phyloP scores from a whole-genome alignment of 768 basidiomycete species.

The Suillus subluteus region DNA sequence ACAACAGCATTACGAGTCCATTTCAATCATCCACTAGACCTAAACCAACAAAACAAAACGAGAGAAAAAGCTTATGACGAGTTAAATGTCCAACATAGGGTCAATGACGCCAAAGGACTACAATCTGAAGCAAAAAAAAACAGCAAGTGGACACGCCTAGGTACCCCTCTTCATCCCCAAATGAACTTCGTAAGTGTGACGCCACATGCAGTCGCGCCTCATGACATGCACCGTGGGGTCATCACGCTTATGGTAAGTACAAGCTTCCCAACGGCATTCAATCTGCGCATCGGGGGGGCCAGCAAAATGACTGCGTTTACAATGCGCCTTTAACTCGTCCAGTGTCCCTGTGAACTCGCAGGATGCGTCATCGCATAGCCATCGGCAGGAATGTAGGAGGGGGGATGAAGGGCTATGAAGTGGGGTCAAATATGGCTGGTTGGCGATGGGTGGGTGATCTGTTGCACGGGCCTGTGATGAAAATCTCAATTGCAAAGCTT shows the following conservation, averaged over 20 bases:
- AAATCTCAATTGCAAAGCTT: background rate
- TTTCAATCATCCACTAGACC: too few species aligned
- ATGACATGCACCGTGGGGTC: background rate
- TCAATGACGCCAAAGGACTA: too few species aligned
- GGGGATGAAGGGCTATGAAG: background rate
- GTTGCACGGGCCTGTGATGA: background rate
- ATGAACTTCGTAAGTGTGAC: background rate
- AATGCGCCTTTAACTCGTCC: background rate
- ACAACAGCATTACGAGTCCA: background rate
- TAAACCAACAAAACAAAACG: too few species aligned
- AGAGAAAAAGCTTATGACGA: too few species aligned
- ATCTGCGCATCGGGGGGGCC: background rate
- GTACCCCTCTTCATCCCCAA: background rate
- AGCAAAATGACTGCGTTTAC: background rate
- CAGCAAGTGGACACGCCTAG: background rate
- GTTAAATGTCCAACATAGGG: too few species aligned
- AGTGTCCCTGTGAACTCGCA: background rate
- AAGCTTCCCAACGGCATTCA: background rate
- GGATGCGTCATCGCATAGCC: background rate
- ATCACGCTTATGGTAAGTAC: background rate
- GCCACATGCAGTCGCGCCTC: background rate
- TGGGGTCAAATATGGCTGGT: background rate
- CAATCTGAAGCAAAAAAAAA: too few species aligned
- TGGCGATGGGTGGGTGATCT: background rate
- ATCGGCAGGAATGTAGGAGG: background rate